phyloP scores from a whole-genome alignment of 768 basidiomycete species.

The Hygrocybe punicea region DNA sequence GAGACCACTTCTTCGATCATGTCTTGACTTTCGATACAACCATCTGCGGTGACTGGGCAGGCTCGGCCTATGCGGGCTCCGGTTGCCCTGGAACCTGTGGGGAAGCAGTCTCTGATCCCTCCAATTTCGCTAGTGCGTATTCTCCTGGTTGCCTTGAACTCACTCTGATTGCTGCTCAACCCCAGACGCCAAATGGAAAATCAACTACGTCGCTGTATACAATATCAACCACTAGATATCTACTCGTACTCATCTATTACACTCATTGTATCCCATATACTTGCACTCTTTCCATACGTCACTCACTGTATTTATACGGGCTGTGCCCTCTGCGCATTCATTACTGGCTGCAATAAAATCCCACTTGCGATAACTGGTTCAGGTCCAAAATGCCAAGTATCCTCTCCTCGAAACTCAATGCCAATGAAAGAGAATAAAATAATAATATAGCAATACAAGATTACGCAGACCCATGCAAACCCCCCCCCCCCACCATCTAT shows the following conservation, averaged over 20 bases:
- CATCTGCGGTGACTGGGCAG: constrained; percentile 48
- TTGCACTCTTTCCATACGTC: too few species aligned
- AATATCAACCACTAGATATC: constrained; percentile 18
- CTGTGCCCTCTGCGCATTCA: too few species aligned
- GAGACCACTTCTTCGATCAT: constrained; percentile 51
- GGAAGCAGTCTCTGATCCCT: constrained; percentile 50
- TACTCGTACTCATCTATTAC: too few species aligned
- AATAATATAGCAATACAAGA: background rate
- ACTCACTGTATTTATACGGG: too few species aligned
- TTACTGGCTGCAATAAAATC: too few species aligned
- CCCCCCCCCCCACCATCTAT: constrained; percentile 31
- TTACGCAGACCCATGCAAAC: background rate
- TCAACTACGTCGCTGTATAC: constrained; percentile 57
- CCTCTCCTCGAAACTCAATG: too few species aligned
- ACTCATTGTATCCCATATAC: too few species aligned
- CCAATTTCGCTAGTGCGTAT: constrained; percentile 46
- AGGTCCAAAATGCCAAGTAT: too few species aligned
- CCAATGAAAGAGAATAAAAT: too few species aligned
- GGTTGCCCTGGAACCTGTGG: constrained; percentile 49
- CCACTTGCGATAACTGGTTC: too few species aligned
- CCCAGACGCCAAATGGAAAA: constrained; percentile 53
- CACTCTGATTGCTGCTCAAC: constrained; percentile 10
- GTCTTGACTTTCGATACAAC: constrained; percentile 47
- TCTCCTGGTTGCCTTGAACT: constrained; percentile 1
- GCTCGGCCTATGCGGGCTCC: constrained; percentile 30